A percentile compares a stretch with the other conserved stretches of the same genome.
These are phyloP conservation scores for Claviceps paspali DNA, from an alignment of 2,329 filamentous ascomycete genomes.

Conservation along the genomic window DNA sequence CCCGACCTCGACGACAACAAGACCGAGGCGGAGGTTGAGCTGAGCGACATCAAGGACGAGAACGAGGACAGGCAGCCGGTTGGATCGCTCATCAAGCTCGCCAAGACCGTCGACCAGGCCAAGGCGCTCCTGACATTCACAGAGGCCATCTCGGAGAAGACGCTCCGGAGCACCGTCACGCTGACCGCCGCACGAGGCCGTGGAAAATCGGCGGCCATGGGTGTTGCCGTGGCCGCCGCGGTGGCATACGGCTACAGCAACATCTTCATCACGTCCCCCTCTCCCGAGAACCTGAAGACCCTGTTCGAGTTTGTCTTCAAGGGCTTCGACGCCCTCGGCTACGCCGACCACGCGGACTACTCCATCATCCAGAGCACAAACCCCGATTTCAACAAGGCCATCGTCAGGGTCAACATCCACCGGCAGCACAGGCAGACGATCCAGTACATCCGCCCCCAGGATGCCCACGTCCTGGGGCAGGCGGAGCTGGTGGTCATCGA, in stretches of 20 bases:
- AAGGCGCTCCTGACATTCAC: constrained; percentile 95
- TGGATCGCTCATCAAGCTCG: constrained; percentile 67
- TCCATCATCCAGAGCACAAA: constrained; percentile 97
- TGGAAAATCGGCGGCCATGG: constrained; percentile 91
- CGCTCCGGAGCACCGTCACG: constrained; percentile 80
- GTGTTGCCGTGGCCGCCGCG: constrained; percentile 85
- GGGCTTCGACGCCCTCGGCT: constrained; percentile 86
- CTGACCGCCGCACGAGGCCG: constrained; percentile 87
- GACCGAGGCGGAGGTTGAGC: constrained; percentile 55
- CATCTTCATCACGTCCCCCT: constrained; percentile 96
- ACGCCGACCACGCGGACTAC: constrained; percentile 91
- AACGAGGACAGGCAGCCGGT: constrained; percentile 75
- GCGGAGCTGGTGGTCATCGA: constrained; percentile 93
- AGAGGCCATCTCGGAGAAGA: constrained; percentile 93
- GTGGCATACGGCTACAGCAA: constrained; percentile 96
- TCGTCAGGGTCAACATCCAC: constrained; percentile 92
- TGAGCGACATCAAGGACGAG: constrained; percentile 76
- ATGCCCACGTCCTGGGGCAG: constrained; percentile 86
- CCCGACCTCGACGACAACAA: constrained; percentile 59
- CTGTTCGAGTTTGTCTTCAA: constrained; percentile 98
- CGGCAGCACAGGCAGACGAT: constrained; percentile 92
- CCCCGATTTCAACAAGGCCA: constrained; percentile 97
- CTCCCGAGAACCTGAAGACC: constrained; percentile 95
- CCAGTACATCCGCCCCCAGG: constrained; percentile 94
- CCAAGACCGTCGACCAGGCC: constrained; percentile 86